Evolutionary conservation across 2,329 filamentous ascomycete genomes (phyloP).

Genomic region (Ramularia endophylla): DNA sequence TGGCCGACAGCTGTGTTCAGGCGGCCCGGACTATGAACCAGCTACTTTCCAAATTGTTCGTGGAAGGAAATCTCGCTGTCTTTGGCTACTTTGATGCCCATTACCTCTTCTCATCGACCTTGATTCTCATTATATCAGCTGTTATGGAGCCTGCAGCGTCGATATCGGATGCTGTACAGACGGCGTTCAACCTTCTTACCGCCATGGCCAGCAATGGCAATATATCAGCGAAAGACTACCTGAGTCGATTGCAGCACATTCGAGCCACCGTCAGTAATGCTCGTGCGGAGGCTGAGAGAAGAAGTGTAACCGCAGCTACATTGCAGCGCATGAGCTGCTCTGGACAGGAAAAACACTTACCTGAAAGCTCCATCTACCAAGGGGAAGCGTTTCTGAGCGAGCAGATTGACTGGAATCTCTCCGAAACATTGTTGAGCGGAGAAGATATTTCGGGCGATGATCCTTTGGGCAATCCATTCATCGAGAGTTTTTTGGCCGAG

Average conservation of each 20-base stretch:
- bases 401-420: slow-evolving; percentile 1
- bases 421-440: slow-evolving; percentile 3
- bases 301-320: too few species aligned
- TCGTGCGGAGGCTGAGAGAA: slow-evolving; percentile 1
- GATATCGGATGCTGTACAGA: slow-evolving; percentile 37
- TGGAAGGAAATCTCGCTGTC: slow-evolving; percentile 42
- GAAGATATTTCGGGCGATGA: slow-evolving; percentile 9
- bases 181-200: slow-evolving; percentile 34
- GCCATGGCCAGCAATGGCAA: slow-evolving; percentile 39
- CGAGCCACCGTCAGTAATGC: slow-evolving; percentile 4
- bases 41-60: slow-evolving; percentile 41
- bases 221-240: slow-evolving; percentile 39
- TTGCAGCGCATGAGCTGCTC: background rate
- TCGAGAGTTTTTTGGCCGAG: slow-evolving; percentile 18
- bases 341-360: too few species aligned
- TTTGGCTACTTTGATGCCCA: slow-evolving; percentile 46
- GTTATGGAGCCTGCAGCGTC: slow-evolving; percentile 30
- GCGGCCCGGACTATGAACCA: slow-evolving; percentile 42
- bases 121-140: slow-evolving; percentile 40
- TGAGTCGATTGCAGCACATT: slow-evolving; percentile 34
- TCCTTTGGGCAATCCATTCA: slow-evolving; percentile 18
- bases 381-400: background rate
- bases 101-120: slow-evolving; percentile 44
- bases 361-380: too few species aligned
- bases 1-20: slow-evolving; percentile 38